Evolutionary conservation across 805 yeast genomes (phyloP).

Genomic region (Starmera caribaea): DNA sequence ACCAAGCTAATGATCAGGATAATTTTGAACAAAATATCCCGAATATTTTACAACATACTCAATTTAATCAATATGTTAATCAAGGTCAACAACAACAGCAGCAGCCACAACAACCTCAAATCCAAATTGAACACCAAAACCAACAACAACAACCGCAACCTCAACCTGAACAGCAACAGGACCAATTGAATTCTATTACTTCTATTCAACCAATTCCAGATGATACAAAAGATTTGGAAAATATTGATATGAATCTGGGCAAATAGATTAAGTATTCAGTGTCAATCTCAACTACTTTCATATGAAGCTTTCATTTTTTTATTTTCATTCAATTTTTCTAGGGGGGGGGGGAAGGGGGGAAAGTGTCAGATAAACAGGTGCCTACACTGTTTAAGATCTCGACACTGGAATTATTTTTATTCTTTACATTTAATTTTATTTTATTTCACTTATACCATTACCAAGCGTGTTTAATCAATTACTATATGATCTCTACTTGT

Average conservation of each 20-base stretch:
- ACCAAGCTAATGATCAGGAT: slow-evolving; percentile 7
- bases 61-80: slow-evolving; percentile 9
- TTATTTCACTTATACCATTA: neutral
- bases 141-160: slow-evolving; percentile 4
- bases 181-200: too few species aligned
- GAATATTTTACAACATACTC: slow-evolving; percentile 10
- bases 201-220: too few species aligned
- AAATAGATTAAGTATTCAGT: too few species aligned
- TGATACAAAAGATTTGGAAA: too few species aligned
- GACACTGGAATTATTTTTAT: too few species aligned
- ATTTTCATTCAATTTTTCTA: too few species aligned
- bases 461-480: neutral
- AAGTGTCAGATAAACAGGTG: too few species aligned
- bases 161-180: slow-evolving; percentile 18
- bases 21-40: slow-evolving; percentile 20
- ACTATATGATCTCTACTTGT: neutral
- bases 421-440: neutral
- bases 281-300: too few species aligned
- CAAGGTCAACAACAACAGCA: slow-evolving; percentile 17
- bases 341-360: too few species aligned
- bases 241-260: too few species aligned
- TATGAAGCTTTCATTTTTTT: too few species aligned
- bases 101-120: neutral
- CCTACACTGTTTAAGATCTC: too few species aligned
- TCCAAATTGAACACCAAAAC: neutral